Evolutionary conservation across 768 basidiomycete genomes (phyloP).

Genomic region (Chalciporus sphaerocephalus): DNA sequence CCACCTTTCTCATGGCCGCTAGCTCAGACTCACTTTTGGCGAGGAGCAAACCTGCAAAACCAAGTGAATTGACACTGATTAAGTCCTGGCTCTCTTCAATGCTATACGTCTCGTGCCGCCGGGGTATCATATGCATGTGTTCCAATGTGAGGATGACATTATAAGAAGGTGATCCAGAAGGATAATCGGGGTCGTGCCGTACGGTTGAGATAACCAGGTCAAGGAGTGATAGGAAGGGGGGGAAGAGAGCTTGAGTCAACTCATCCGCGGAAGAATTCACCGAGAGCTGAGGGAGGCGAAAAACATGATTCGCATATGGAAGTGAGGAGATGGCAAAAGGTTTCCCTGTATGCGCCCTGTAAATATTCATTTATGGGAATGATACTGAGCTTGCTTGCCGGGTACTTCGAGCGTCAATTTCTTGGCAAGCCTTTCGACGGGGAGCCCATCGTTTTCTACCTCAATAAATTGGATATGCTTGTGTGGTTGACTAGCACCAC

Average conservation of each 20-base stretch:
- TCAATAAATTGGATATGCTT: slow-evolving; percentile 90
- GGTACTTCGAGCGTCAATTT: slow-evolving; percentile 49
- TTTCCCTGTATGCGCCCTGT: slow-evolving; percentile 43
- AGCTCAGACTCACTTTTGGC: slow-evolving; percentile 80
- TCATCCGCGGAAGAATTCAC: slow-evolving; percentile 30
- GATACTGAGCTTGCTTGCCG: slow-evolving; percentile 9
- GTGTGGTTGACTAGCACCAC: slow-evolving; percentile 87
- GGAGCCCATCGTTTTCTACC: slow-evolving; percentile 58
- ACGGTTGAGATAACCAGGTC: slow-evolving; percentile 74
- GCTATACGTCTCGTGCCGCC: slow-evolving; percentile 56
- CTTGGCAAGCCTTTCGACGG: slow-evolving; percentile 69
- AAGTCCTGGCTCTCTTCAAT: slow-evolving; percentile 50
- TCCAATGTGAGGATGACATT: slow-evolving; percentile 78
- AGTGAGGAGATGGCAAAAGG: slow-evolving; percentile 66
- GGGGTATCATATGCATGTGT: slow-evolving; percentile 84
- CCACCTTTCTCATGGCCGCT: slow-evolving; percentile 59
- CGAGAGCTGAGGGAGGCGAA: slow-evolving; percentile 39
- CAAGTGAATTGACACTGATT: slow-evolving; percentile 80
- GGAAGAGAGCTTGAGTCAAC: slow-evolving; percentile 49
- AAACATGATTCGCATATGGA: slow-evolving; percentile 79
- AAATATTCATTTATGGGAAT: neutral
- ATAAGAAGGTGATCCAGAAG: slow-evolving; percentile 67
- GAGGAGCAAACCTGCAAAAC: slow-evolving; percentile 85
- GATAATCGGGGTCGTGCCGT: slow-evolving; percentile 61
- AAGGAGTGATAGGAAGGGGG: slow-evolving; percentile 66